Evolutionary conservation across 2,329 filamentous ascomycete genomes (phyloP).

Genomic region (Clonostachys rosea): DNA sequence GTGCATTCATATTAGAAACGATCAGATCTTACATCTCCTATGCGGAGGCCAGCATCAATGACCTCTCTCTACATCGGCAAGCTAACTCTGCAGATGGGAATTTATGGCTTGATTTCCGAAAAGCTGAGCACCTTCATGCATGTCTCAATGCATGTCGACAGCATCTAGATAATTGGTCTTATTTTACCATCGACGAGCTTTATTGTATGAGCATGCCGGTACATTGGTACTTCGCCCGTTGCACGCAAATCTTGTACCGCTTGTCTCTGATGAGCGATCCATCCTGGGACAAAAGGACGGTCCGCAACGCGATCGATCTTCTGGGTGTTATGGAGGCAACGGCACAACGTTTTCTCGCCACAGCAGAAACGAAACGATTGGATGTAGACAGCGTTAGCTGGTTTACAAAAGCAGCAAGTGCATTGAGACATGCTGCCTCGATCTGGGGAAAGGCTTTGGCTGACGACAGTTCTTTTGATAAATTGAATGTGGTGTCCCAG

Average conservation of each 20-base stretch:
- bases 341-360: too few relatives aligned
- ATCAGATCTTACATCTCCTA: conserved; percentile 25
- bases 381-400: too few relatives aligned
- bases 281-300: conserved; percentile 29
- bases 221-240: conserved; percentile 22
- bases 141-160: conserved; percentile 17
- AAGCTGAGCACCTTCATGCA: conserved; percentile 16
- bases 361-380: too few relatives aligned
- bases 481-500: too few relatives aligned
- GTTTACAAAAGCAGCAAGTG: too few relatives aligned
- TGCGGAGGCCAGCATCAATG: conserved; percentile 28
- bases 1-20: conserved; percentile 15
- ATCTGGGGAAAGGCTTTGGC: too few relatives aligned
- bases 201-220: conserved; percentile 17
- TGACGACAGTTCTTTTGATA: too few relatives aligned
- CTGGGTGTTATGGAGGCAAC: conserved; percentile 5
- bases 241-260: conserved; percentile 26
- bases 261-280: conserved; percentile 30
- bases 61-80: conserved; percentile 14
- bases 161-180: conserved; percentile 22
- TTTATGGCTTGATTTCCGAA: conserved; percentile 6
- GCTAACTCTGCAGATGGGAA: conserved; percentile 8
- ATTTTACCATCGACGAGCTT: conserved; percentile 11
- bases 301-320: conserved; percentile 26
- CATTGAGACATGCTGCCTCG: too few relatives aligned